These are phyloP conservation scores for Eucalyptus lansdowneana DNA, from an alignment of 345 rosid species.

Conservation along the genomic window DNA sequence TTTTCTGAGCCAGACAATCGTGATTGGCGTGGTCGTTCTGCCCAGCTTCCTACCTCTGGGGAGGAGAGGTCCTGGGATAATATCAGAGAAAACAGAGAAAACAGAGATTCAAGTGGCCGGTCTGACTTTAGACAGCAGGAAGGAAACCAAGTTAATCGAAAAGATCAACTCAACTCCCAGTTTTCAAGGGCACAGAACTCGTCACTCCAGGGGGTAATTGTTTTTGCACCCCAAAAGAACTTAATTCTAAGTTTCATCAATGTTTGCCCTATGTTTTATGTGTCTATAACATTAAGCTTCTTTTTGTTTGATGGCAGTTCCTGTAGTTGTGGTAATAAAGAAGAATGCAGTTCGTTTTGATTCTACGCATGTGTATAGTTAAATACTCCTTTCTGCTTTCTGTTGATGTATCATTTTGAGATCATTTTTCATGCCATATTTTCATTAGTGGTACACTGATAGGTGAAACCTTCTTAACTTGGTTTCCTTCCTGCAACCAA, in stretches of 20 bases:
- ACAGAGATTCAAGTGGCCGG: slow-evolving; percentile 25
- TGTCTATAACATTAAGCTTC: not conserved
- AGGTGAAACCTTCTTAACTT: not conserved
- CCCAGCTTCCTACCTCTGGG: slow-evolving; percentile 38
- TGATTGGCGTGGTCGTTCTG: slow-evolving; percentile 78
- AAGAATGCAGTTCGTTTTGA: not conserved
- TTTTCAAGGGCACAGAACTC: slow-evolving; percentile 29
- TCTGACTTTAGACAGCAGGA: slow-evolving; percentile 37
- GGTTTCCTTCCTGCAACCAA: not conserved
- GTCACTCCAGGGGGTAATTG: slow-evolving; percentile 43
- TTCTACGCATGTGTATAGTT: not conserved
- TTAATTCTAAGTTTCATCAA: not conserved
- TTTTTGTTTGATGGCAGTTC: not conserved
- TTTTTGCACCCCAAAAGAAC: not conserved
- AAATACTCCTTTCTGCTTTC: not conserved
- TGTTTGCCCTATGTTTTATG: not conserved
- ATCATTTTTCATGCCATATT: not conserved
- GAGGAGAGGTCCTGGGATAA: slow-evolving; percentile 70
- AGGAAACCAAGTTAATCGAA: slow-evolving; percentile 30
- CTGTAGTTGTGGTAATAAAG: not conserved
- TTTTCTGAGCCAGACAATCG: slow-evolving; percentile 80
- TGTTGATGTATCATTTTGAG: not conserved
- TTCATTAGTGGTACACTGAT: not conserved
- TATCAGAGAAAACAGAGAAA: slow-evolving; percentile 31
- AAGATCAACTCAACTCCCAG: slow-evolving; percentile 35